phyloP scores from a whole-genome alignment of 2,329 filamentous ascomycete species.

The Venturia oleaginea region DNA sequence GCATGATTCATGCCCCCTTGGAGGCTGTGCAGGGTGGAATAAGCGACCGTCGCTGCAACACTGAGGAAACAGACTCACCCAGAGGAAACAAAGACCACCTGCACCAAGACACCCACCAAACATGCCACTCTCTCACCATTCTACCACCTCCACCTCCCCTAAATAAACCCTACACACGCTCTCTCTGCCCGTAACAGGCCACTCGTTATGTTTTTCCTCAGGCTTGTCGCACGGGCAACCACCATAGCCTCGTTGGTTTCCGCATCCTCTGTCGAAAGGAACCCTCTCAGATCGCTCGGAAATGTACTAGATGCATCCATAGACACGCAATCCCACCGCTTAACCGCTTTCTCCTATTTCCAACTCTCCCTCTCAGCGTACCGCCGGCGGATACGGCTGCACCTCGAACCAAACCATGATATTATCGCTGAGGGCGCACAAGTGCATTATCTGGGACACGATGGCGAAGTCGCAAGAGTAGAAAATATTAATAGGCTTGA shows the following conservation, averaged over 20 bases:
- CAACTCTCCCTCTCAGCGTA: constrained; percentile 68
- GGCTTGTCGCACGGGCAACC: background rate
- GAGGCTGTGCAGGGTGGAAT: too few relatives aligned
- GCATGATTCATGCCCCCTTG: too few relatives aligned
- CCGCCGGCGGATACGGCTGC: constrained; percentile 61
- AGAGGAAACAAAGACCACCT: too few relatives aligned
- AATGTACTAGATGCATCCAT: constrained; percentile 67
- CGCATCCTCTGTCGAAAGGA: constrained; percentile 40
- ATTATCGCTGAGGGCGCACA: constrained; percentile 69
- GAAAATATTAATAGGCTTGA: constrained; percentile 63
- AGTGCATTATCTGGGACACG: constrained; percentile 60
- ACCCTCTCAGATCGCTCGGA: constrained; percentile 66
- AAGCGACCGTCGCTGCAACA: too few relatives aligned
- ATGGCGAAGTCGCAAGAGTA: constrained; percentile 58
- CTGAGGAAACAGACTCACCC: too few relatives aligned
- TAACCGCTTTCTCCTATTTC: constrained; percentile 75
- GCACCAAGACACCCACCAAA: too few relatives aligned
- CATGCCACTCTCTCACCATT: background rate
- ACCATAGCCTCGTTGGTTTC: constrained; percentile 17
- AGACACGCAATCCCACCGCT: constrained; percentile 66
- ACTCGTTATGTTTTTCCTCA: background rate
- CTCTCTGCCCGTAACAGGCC: background rate
- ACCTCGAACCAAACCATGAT: constrained; percentile 84
- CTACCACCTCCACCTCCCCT: background rate
- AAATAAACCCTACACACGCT: background rate